Evolutionary conservation across 768 basidiomycete species (phyloP), one percentile per base, ranked within the genome.

Genomic region (Hydnomerulius pinastri): DNA sequence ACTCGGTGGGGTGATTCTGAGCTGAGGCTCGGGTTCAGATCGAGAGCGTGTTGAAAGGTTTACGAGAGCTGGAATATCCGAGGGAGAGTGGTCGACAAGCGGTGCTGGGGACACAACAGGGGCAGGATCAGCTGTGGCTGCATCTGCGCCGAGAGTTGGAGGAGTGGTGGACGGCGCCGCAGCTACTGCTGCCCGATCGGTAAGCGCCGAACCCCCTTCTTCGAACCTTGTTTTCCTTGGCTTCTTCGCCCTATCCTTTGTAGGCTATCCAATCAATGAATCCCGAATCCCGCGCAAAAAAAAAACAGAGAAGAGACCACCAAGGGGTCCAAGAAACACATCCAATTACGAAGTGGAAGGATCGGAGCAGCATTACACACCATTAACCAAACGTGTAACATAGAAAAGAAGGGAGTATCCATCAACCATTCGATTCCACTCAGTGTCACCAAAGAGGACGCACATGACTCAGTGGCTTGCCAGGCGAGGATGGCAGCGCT

Each of bases 381-480:
- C 61, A 61, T 55, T 67, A 66, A 67, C 67, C 56, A 56, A 61
- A 56, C 48, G 50, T 56, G 60, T 57, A 57, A 61, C 56, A 60
- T 53, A 59, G 55, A 48, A 38, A 53, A 55, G 50, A 50, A 50
- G 56, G 27, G 29, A 36, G 49, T 25, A 59, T 53, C 60, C 61
- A 63, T 71, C 67, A 72, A 83, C 77, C 73, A 77, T 69, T n/a
- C 66, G 49, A 69, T 76, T 72, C 65, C 62, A 57, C 69, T 67
- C 64, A 68, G 65, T 81, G 70, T 73, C 75, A 82, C 83, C 85
- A 75, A 77, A 83, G 81, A 77, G 80, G 79, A 90, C 89, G 87
- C 82, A 92, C 89, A 83, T 92, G 89, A 71, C 80, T 84, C 76
- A 90, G 71, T 59, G 88, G 84, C 66, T 82, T 84, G 56, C 81